Evolutionary conservation across 345 rosid genomes (phyloP).

Genomic region (Combretum micranthum): DNA sequence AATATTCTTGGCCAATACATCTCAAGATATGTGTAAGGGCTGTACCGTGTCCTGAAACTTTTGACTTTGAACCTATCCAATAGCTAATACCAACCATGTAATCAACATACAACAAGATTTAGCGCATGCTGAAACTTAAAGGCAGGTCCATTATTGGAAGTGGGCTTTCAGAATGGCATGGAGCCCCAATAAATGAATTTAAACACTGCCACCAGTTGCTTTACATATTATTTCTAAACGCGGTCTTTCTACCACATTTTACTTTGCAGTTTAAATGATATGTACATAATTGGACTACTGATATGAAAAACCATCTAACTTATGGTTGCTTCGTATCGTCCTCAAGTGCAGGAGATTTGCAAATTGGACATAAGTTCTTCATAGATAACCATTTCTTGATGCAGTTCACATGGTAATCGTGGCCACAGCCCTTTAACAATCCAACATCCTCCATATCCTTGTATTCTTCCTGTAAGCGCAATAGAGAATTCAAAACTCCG

Average conservation of each 20-base stretch:
- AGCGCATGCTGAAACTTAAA: background rate
- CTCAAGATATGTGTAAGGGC: too few species aligned
- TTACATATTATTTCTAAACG: constrained; percentile 20
- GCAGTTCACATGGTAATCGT: constrained; percentile 68
- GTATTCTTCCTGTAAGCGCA: constrained; percentile 58
- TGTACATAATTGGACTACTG: constrained; percentile 14
- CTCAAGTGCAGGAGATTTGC: constrained; percentile 56
- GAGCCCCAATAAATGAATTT: constrained; percentile 28
- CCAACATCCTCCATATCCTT: constrained; percentile 52
- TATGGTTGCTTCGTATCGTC: constrained; percentile 26
- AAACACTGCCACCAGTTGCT: constrained; percentile 1
- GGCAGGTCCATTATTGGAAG: background rate
- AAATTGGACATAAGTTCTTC: constrained; percentile 83
- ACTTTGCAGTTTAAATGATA: background rate
- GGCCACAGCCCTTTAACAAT: constrained; percentile 49
- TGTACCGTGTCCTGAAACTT: too few species aligned
- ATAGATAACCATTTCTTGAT: constrained; percentile 78
- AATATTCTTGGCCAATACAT: too few species aligned
- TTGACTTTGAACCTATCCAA: too few species aligned
- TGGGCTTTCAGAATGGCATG: constrained; percentile 15
- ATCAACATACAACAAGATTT: too few species aligned
- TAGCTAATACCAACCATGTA: too few species aligned
- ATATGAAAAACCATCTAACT: background rate
- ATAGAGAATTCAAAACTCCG: background rate
- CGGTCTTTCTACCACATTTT: constrained; percentile 13